phyloP scores from a whole-genome alignment of 1,284 basidiomycete species.

The Phellinidium pouzarii region DNA sequence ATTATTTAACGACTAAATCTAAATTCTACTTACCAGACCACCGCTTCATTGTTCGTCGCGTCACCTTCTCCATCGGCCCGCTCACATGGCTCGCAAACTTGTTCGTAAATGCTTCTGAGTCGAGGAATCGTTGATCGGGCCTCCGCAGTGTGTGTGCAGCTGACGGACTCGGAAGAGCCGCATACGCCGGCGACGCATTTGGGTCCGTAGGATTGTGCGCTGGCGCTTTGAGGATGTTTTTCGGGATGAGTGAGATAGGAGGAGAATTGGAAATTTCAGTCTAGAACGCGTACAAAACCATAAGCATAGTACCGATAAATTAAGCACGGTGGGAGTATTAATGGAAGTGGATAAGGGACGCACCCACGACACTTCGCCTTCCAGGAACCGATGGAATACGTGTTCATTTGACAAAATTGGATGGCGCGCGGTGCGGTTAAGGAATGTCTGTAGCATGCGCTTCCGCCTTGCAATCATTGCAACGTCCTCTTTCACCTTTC shows the following conservation, averaged over 20 bases:
- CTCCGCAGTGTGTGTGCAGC: constrained; percentile 78
- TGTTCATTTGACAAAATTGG: constrained; percentile 92
- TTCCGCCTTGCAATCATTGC: constrained; percentile 88
- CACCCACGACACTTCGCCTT: constrained; percentile 95
- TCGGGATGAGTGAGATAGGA: constrained; percentile 84
- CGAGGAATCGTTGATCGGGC: constrained; percentile 91
- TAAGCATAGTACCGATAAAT: neutral
- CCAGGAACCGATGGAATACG: constrained; percentile 91
- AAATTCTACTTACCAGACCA: constrained; percentile 69
- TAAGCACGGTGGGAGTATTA: neutral
- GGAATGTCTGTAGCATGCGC: constrained; percentile 92
- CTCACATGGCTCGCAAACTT: constrained; percentile 92
- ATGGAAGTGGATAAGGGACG: constrained; percentile 22
- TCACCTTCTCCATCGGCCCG: constrained; percentile 94
- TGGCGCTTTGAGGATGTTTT: constrained; percentile 93
- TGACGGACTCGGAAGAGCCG: constrained; percentile 83
- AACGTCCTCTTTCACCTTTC: constrained; percentile 94
- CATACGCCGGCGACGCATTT: constrained; percentile 68
- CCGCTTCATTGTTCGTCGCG: constrained; percentile 83
- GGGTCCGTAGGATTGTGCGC: constrained; percentile 90
- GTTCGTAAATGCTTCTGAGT: constrained; percentile 94
- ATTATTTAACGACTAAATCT: neutral
- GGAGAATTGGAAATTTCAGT: constrained; percentile 88
- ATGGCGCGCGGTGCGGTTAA: constrained; percentile 85
- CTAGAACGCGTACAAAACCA: constrained; percentile 34